Evolutionary conservation across 2,329 filamentous ascomycete species (phyloP), one percentile per base, ranked within the genome.

Genomic region (Microcyclospora pomicola): DNA sequence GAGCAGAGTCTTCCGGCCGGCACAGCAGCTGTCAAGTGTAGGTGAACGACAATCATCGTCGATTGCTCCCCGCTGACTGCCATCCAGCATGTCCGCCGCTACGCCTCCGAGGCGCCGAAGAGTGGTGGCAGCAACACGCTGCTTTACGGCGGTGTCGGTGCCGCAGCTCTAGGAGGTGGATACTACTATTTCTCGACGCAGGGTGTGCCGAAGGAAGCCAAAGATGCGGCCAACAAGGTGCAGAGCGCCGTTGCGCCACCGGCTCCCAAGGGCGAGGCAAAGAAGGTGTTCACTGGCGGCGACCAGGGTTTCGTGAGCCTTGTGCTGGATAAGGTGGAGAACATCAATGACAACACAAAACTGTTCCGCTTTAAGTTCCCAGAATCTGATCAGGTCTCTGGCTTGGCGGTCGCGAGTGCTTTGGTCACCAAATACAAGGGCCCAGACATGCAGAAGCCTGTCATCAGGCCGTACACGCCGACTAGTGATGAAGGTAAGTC

Each of bases 271-370:
- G 42, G 45, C 45, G 58, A 61, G 31, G 63, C 58, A 40, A 69
- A 69, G 57, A 59, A 61, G 46, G 67, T 71, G 41, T 80, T 96
- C 61, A 82, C 73, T 27, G 87, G 88, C 49, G 85, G 84, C 48
- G 84, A 93, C 44, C 86, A 95, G 64, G 87, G 85, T 49, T 96
- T 86, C 65, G 61, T 95, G 46, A 77, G 77, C 45, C 72, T 96
- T 50, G 78, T 82, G 65, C 71, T 96, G 40, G 75, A 84, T 40
- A 76, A 80, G 39, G 73, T 86, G 35, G 81, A 93, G 65, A 65
- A 69, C 33, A 64, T 95, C 66, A 95, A 85, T 69, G 82, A 87
- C 72, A 96, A 96, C 71, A 92, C 86, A 53, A 96, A 96, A 77
- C 79, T 75, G 53, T 71, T 96, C 59, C 78, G 82, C 52, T 96